A percentile compares a stretch with the other conserved stretches of the same genome.
Evolutionary conservation across 352 stramenopile species (phyloP).

Genomic region (Globisporangium acanthophoron): DNA sequence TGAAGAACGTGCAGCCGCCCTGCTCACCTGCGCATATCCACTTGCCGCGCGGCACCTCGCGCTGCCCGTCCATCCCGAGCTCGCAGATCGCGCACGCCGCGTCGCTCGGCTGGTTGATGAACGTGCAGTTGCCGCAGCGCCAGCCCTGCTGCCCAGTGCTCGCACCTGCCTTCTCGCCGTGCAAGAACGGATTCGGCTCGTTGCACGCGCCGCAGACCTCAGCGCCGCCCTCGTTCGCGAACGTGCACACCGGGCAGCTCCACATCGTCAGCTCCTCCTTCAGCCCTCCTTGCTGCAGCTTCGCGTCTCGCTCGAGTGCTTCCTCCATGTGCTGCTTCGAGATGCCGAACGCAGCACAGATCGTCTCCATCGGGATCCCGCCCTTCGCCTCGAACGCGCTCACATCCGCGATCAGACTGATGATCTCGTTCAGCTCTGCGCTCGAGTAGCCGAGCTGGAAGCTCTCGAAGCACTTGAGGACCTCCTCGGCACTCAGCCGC

Average conservation of each 20-base stretch:
- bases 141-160: conserved; percentile 46
- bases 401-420: conserved; percentile 63
- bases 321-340: conserved; percentile 43
- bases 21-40: conserved; percentile 83
- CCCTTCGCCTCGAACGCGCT: conserved; percentile 32
- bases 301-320: conserved; percentile 42
- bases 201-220: conserved; percentile 51
- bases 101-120: conserved; percentile 76
- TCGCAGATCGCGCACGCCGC: conserved; percentile 77
- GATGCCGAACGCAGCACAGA: conserved; percentile 68
- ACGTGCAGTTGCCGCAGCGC: conserved; percentile 83
- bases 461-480: conserved; percentile 82
- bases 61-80: conserved; percentile 70
- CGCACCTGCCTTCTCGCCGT: conserved; percentile 13
- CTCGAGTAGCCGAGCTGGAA: conserved; percentile 82
- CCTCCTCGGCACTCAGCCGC: conserved; percentile 55
- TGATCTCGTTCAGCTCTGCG: conserved; percentile 80
- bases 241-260: conserved; percentile 77
- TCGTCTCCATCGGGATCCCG: conserved; percentile 56
- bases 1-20: conserved; percentile 87
- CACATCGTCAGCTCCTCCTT: conserved; percentile 24
- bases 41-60: conserved; percentile 74
- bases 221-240: conserved; percentile 45
- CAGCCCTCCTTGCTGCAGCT: conserved; percentile 11
- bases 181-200: conserved; percentile 48